These are phyloP conservation scores for Paramecium tetraurelia DNA, from an alignment of 73 alveolate species.

Conservation along the genomic window DNA sequence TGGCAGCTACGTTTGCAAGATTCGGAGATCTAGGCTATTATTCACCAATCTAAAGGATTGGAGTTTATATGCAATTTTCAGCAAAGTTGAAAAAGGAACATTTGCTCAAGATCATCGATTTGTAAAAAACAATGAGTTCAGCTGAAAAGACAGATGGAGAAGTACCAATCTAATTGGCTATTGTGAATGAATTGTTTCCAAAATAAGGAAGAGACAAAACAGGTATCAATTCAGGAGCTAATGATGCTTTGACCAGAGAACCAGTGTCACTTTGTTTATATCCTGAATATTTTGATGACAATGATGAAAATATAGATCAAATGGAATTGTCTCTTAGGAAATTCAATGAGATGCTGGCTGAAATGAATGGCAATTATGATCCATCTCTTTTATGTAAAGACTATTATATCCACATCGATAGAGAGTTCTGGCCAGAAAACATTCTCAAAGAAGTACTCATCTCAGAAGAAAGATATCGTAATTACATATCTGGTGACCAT, in stretches of 20 bases:
- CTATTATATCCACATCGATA: slow-evolving; percentile 75
- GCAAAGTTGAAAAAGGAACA: slow-evolving; percentile 89
- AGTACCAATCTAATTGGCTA: slow-evolving; percentile 69
- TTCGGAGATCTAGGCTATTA: slow-evolving; percentile 93
- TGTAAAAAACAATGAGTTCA: slow-evolving; percentile 78
- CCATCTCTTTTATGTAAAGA: slow-evolving; percentile 71
- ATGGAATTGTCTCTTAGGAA: slow-evolving; percentile 58
- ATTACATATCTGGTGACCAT: slow-evolving; percentile 84
- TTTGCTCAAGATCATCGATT: slow-evolving; percentile 82
- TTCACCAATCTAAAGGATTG: slow-evolving; percentile 92
- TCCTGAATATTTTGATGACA: slow-evolving; percentile 62
- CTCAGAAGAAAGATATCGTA: slow-evolving; percentile 80
- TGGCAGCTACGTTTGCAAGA: slow-evolving; percentile 94
- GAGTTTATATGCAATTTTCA: slow-evolving; percentile 88
- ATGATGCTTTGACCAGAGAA: slow-evolving; percentile 68
- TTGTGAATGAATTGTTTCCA: slow-evolving; percentile 72
- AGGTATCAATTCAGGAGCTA: slow-evolving; percentile 72
- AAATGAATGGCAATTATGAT: slow-evolving; percentile 75
- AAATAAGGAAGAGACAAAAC: slow-evolving; percentile 71
- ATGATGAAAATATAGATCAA: slow-evolving; percentile 68
- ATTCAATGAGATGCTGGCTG: slow-evolving; percentile 30
- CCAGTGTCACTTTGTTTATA: slow-evolving; percentile 84
- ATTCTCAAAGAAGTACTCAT: slow-evolving; percentile 76
- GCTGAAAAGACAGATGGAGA: slow-evolving; percentile 53
- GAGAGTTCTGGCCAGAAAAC: slow-evolving; percentile 77